A percentile compares a stretch with the other conserved stretches of the same genome.
Evolutionary conservation across 441 rosid genomes (phyloP).

Genomic region (Pelargonium citronellum): DNA sequence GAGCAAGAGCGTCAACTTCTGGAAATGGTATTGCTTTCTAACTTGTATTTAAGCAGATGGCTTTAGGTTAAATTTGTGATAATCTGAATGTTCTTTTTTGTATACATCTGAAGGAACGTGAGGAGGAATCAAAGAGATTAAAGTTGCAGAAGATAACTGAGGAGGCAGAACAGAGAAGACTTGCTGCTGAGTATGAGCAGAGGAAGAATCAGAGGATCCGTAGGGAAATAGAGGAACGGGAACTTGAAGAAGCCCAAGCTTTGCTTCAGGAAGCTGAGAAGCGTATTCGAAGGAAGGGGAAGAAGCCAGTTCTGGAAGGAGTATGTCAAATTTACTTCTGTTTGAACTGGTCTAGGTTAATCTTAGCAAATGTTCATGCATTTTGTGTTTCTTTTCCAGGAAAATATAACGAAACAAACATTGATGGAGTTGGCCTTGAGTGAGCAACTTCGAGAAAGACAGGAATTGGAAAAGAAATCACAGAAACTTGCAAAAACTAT

Average conservation of each 20-base stretch:
- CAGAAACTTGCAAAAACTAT: constrained; percentile 81
- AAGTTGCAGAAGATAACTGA: constrained; percentile 75
- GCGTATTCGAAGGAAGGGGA: constrained; percentile 67
- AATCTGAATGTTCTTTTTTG: too few species aligned
- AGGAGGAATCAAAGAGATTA: constrained; percentile 77
- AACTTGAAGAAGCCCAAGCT: constrained; percentile 86
- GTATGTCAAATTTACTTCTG: constrained; percentile 35
- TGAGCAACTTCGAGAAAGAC: constrained; percentile 89
- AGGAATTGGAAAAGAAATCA: constrained; percentile 91
- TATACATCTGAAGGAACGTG: constrained; percentile 57
- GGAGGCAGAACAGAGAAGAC: constrained; percentile 92
- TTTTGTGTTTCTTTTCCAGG: constrained; percentile 35
- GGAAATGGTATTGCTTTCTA: constrained; percentile 54
- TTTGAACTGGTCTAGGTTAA: too few species aligned
- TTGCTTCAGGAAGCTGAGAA: constrained; percentile 74
- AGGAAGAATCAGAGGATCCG: constrained; percentile 71
- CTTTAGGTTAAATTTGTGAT: too few species aligned
- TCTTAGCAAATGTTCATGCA: neutral
- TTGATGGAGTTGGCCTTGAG: constrained; percentile 70
- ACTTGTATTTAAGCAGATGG: too few species aligned
- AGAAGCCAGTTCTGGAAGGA: constrained; percentile 72
- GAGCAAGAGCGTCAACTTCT: constrained; percentile 91
- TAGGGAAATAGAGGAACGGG: constrained; percentile 82
- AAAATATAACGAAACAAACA: constrained; percentile 75
- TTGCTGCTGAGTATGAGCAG: constrained; percentile 68